Evolutionary conservation across 805 yeast species (phyloP).

Genomic region (Ogataea nitratoaversa): DNA sequence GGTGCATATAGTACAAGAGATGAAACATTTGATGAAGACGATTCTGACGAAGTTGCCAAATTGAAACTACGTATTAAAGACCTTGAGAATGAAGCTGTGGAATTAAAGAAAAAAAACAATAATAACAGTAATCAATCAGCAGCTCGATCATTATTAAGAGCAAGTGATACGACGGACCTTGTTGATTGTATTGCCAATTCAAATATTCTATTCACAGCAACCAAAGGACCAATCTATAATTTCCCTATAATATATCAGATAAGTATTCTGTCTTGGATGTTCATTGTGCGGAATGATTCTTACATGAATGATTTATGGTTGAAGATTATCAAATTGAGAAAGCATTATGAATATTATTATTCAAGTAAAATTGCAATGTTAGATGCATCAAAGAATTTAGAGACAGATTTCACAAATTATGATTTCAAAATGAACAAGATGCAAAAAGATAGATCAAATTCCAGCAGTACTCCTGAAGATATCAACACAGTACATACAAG

Average conservation of each 20-base stretch:
- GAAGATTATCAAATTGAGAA: slow-evolving; percentile 32
- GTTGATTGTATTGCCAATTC: slow-evolving; percentile 32
- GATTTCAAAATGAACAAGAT: slow-evolving; percentile 24
- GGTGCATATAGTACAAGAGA: slow-evolving; percentile 3
- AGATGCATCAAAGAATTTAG: slow-evolving; percentile 28
- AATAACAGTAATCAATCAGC: neutral
- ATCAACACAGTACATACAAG: slow-evolving; percentile 29
- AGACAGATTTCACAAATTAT: slow-evolving; percentile 29
- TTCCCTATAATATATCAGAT: slow-evolving; percentile 36
- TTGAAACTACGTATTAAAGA: slow-evolving; percentile 24
- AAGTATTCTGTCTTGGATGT: slow-evolving; percentile 54
- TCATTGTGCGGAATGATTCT: slow-evolving; percentile 55
- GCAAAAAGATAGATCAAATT: slow-evolving; percentile 5
- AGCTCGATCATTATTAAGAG: slow-evolving; percentile 10
- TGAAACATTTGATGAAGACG: slow-evolving; percentile 10
- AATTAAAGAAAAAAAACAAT: slow-evolving; percentile 13
- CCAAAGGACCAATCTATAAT: slow-evolving; percentile 30
- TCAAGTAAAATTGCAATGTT: slow-evolving; percentile 28
- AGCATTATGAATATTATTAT: slow-evolving; percentile 34
- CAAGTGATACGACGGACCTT: slow-evolving; percentile 23
- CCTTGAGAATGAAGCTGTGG: slow-evolving; percentile 26
- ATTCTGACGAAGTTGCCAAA: slow-evolving; percentile 19
- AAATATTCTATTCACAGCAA: slow-evolving; percentile 33
- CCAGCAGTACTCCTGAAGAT: slow-evolving; percentile 13
- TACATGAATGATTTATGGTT: slow-evolving; percentile 51